Evolutionary conservation across 2,329 filamentous ascomycete genomes (phyloP).

Genomic region (Talaromyces sp.): DNA sequence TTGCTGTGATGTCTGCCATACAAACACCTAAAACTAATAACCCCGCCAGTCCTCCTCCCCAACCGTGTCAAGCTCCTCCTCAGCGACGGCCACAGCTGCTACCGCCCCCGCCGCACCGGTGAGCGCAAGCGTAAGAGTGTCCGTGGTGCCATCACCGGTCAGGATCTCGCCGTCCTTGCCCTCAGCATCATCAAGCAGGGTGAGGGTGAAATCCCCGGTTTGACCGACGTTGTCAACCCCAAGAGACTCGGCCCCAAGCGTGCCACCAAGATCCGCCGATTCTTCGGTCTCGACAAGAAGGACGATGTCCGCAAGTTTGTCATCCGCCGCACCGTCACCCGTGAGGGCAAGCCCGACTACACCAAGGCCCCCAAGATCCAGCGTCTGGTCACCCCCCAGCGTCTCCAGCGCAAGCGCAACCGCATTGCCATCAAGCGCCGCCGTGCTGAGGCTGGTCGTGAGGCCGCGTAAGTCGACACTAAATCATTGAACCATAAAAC

Average conservation of each 20-base stretch:
- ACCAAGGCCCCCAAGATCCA: slow-evolving; percentile 99
- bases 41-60: slow-evolving; percentile 64
- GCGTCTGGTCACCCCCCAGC: slow-evolving; percentile 98
- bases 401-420: slow-evolving; percentile 99
- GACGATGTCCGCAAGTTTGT: slow-evolving; percentile 99
- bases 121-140: slow-evolving; percentile 99
- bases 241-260: slow-evolving; percentile 99
- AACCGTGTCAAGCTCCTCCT: slow-evolving; percentile 98
- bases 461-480: slow-evolving; percentile 78
- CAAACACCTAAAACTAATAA: slow-evolving; percentile 12
- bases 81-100: slow-evolving; percentile 93
- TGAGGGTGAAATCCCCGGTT: slow-evolving; percentile 84
- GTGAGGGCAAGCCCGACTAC: slow-evolving; percentile 95
- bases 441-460: slow-evolving; percentile 93
- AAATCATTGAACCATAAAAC: neutral
- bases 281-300: slow-evolving; percentile 99
- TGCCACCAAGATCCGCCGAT: slow-evolving; percentile 98
- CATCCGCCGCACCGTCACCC: slow-evolving; percentile 95
- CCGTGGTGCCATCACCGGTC: slow-evolving; percentile 96
- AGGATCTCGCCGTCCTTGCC: slow-evolving; percentile 91
- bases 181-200: slow-evolving; percentile 98
- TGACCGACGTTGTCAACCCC: slow-evolving; percentile 96
- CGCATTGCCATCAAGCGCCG: slow-evolving; percentile 97
- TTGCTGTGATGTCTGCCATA: slow-evolving; percentile 15
- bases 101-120: slow-evolving; percentile 93